Conservation (phyloP, 768 basidiomycete species). For the Amanita fuliginea region DNA sequence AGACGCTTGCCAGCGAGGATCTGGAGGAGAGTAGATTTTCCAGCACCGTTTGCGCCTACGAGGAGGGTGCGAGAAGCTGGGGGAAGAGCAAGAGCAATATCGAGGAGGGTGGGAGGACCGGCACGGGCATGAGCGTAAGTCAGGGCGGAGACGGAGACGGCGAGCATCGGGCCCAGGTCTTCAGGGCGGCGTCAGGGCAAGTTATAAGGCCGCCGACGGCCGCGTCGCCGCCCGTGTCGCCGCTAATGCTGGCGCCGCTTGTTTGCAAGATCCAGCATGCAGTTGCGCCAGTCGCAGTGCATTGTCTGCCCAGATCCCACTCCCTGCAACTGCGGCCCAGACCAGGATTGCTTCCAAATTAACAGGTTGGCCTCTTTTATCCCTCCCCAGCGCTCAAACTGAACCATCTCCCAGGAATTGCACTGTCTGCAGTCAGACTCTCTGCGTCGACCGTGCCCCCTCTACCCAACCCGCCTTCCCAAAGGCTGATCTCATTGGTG, state of each 20-base stretch:
- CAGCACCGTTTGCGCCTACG: conserved; percentile 30
- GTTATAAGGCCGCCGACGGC: too few species aligned
- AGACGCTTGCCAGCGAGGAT: conserved; percentile 90
- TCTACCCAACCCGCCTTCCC: conserved; percentile 31
- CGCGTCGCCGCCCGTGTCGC: too few species aligned
- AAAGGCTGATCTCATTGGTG: conserved; percentile 66
- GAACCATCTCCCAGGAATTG: conserved; percentile 40
- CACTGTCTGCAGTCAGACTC: conserved; percentile 36
- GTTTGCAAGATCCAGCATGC: neutral
- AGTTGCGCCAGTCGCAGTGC: conserved; percentile 26
- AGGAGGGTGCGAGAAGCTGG: conserved; percentile 76
- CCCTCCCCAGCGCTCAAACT: neutral
- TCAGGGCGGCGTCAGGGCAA: too few species aligned
- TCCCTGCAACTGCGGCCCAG: conserved; percentile 42
- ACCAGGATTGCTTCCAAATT: conserved; percentile 50
- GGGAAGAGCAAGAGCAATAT: conserved; percentile 57
- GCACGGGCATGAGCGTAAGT: conserved; percentile 43
- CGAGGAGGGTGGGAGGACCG: conserved; percentile 40
- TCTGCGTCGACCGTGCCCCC: conserved; percentile 31
- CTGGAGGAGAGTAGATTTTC: conserved; percentile 93
- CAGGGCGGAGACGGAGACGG: conserved; percentile 38
- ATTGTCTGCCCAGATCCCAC: conserved; percentile 38
- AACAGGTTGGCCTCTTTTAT: conserved; percentile 33
- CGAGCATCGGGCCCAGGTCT: neutral
- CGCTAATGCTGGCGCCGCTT: too few species aligned